Base-by-base conservation (phyloP, 768 basidiomycete species). In the Phlegmacium glaucopus region DNA sequence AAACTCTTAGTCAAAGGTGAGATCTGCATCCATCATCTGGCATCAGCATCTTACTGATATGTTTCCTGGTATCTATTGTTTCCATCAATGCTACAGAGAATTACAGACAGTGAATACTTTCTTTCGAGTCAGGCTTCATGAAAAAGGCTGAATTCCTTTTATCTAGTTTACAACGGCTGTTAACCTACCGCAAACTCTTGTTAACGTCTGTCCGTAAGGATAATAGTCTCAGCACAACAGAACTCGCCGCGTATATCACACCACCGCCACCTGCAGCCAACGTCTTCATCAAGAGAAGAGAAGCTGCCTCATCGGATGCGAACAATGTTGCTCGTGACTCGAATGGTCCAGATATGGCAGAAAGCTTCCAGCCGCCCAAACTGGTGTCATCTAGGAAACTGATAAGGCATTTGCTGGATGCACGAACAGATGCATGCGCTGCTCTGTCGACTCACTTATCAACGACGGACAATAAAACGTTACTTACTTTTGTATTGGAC, bases 261-360 rank as follows among this genome's bases (percentile, higher is more conserved):
- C 72, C 69, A 16, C 74, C 74, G 1, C 60, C 62, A 5, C 75
- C 76, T 0, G 68, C 70, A 1, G 58, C 58, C 16, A 80, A 75
- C 57, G 61, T 62, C 0, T 77, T 68, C 52, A 68, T 79, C 58
- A 71, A 61, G 45, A 59, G 46, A 30, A 54, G 60, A 46, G 55
- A 51, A 52, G 42, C 37, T n/a, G 41, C 48, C n/a, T 32, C 48
- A 28, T 12, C 28, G 45, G 35, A 53, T 34, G 11, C 46, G 44
- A 34, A n/a, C n/a, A n/a, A n/a, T n/a, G n/a, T n/a, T n/a, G n/a
- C n/a, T n/a, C n/a, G 44, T 29, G 12, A 50, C 53, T 36, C n/a
- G 13, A 17, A n/a, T n/a, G n/a, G n/a, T n/a, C n/a, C n/a, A n/a
- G n/a, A n/a, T n/a, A n/a, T n/a, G n/a, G n/a, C 22, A 26, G 15